phyloP scores from a whole-genome alignment of 2,329 filamentous ascomycete species.

The Hypoxylon sp. region DNA sequence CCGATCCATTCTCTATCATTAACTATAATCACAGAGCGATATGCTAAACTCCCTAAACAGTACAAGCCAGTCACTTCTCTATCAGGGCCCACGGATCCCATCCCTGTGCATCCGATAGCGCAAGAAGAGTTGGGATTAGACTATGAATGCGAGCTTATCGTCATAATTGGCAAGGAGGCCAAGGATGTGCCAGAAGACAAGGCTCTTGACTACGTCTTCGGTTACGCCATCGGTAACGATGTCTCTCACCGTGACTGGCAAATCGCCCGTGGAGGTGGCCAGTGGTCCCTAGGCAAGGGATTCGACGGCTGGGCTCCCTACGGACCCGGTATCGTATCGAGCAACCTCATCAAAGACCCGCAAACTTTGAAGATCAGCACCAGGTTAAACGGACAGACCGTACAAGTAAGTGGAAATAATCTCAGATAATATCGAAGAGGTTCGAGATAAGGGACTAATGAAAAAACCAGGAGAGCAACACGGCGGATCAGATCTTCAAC shows the following conservation, averaged over 20 bases:
- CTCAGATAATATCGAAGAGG: background rate
- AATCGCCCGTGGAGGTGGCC: slow-evolving; percentile 70
- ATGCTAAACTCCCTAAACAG: slow-evolving; percentile 41
- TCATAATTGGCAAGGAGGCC: slow-evolving; percentile 74
- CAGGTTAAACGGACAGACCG: slow-evolving; percentile 65
- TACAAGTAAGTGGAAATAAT: slow-evolving; percentile 55
- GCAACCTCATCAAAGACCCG: slow-evolving; percentile 63
- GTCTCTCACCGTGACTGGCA: slow-evolving; percentile 84
- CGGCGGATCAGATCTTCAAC: slow-evolving; percentile 70
- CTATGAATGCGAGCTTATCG: slow-evolving; percentile 82
- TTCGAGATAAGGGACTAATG: too few species aligned
- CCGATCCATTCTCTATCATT: background rate
- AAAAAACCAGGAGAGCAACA: slow-evolving; percentile 58
- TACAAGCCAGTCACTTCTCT: slow-evolving; percentile 75
- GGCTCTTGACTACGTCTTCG: slow-evolving; percentile 76
- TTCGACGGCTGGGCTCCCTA: slow-evolving; percentile 81
- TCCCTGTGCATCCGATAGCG: slow-evolving; percentile 71
- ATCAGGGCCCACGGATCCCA: slow-evolving; percentile 69
- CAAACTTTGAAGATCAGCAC: slow-evolving; percentile 65
- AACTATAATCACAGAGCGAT: background rate
- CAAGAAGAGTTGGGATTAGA: slow-evolving; percentile 74
- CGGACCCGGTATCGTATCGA: slow-evolving; percentile 74
- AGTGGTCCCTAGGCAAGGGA: slow-evolving; percentile 77
- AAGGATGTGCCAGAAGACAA: slow-evolving; percentile 69
- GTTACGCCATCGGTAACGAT: slow-evolving; percentile 80